Conservation (phyloP, 2,329 filamentous ascomycete genomes). For the Eutypa lata region DNA sequence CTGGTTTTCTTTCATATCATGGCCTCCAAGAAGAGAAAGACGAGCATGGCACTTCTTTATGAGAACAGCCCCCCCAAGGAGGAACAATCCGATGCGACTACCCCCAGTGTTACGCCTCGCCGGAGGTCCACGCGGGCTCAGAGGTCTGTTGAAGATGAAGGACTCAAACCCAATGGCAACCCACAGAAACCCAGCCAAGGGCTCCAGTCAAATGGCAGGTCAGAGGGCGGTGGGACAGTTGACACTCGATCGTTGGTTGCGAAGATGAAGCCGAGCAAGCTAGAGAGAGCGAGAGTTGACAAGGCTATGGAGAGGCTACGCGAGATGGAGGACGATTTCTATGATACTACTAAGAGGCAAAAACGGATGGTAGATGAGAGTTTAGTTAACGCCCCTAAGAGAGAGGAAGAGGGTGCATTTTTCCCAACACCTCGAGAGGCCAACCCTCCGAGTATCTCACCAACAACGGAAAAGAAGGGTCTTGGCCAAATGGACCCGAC, state of each 20-base stretch:
- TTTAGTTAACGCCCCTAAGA: slow-evolving; percentile 20
- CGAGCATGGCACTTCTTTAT: slow-evolving; percentile 13
- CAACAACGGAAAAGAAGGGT: not conserved
- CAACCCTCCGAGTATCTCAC: slow-evolving; percentile 4
- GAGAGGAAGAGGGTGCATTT: slow-evolving; percentile 34
- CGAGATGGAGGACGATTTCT: slow-evolving; percentile 47
- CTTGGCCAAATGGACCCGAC: not conserved
- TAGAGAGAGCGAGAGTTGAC: slow-evolving; percentile 29
- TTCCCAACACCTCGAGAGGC: slow-evolving; percentile 12
- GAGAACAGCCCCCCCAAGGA: slow-evolving; percentile 5
- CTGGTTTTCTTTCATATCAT: slow-evolving; percentile 22
- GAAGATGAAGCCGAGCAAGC: slow-evolving; percentile 4
- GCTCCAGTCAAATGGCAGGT: not conserved
- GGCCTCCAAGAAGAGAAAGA: slow-evolving; percentile 38
- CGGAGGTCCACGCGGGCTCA: slow-evolving; percentile 21
- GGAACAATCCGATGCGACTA: not conserved
- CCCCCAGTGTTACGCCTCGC: not conserved
- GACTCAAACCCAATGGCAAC: not conserved
- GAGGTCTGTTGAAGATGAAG: not conserved
- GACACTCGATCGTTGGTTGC: not conserved
- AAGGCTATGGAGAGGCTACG: slow-evolving; percentile 42
- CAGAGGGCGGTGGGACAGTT: not conserved
- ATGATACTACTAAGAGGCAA: slow-evolving; percentile 41
- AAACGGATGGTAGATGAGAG: slow-evolving; percentile 45
- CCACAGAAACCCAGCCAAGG: not conserved